Evolutionary conservation across 805 yeast genomes (phyloP).

Genomic region (Candida boleticola): DNA sequence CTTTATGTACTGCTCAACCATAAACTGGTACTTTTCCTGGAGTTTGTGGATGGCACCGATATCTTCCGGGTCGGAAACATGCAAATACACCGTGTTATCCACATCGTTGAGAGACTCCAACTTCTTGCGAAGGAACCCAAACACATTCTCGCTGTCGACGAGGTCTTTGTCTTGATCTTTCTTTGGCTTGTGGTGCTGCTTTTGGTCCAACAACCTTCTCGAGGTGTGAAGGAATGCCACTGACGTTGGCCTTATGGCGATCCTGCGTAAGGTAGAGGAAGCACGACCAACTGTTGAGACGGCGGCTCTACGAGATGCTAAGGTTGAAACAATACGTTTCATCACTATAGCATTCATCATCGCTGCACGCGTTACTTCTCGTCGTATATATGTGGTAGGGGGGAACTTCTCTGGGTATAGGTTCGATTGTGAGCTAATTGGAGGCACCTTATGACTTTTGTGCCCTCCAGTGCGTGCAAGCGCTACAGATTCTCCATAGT

Average conservation of each 20-base stretch:
- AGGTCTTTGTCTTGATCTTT: not conserved
- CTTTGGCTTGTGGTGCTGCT: not conserved
- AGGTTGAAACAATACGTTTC: not conserved
- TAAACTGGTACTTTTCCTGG: not conserved
- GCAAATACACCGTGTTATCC: not conserved
- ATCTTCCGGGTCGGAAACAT: not conserved
- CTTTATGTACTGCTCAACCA: not conserved
- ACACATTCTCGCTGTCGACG: not conserved
- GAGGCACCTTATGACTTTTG: no score
- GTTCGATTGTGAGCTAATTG: no score
- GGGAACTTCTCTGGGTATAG: no score
- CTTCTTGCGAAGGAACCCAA: not conserved
- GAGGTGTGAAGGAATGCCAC: conserved; percentile 3
- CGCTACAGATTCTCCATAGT: no score
- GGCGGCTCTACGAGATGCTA: not conserved
- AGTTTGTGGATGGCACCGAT: not conserved
- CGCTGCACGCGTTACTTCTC: no score
- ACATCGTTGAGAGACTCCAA: not conserved
- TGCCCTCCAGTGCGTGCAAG: no score
- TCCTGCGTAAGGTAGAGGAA: no score
- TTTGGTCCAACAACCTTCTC: not conserved
- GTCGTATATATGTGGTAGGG: no score
- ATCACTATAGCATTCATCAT: not conserved
- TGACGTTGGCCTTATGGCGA: not conserved
- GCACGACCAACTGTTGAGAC: no score